Base-by-base conservation (phyloP, 495 filamentous ascomycete genomes). In the Pyronema omphalodes region DNA sequence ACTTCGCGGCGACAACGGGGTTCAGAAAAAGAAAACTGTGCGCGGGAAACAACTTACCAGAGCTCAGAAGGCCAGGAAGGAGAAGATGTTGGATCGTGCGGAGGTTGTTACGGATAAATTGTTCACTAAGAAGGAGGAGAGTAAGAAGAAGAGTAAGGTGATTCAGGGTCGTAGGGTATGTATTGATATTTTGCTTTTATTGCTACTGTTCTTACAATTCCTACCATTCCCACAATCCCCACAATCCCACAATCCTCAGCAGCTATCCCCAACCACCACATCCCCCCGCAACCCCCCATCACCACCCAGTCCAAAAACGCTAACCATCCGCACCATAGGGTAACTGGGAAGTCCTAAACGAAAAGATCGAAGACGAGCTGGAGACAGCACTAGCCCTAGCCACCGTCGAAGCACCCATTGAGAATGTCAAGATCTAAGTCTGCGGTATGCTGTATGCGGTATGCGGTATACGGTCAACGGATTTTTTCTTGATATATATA, bases 81-180 rank as follows among this genome's bases (percentile, higher is more conserved):
- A 19, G 41, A 39, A 36, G 18, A 23, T 23, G 9, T 9, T 54
- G 39, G 52, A 54, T 39, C 23, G 43, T 9, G 52, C 40, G 1
- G 52, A 54, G 52, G 52, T 41, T 7, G 52, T 29, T 6, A 45
- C 15, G 18, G 52, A 46, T n/a, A 54, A 54, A 18, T 36, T 54
- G 39, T 39, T 14, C 3, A 11, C 23, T 1, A 54, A 54, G 36
- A n/a, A n/a, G 52, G 52, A 54, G 9, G 52, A 23, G 52, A 54
- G 52, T 19, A 45, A 48, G 33, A 7, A 35, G 14, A 44, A 39
- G 29, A 29, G 11, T 3, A 18, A 34, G 29, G 36, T 54, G 45
- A 29, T 54, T 6, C 40, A 54, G n/a, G 52, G 40, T 3, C 39
- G 52, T 4, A 15, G 52, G 17, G 52, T 54, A 15, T 18, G 51